phyloP scores from a whole-genome alignment of 2,329 filamentous ascomycete species.

The Fusarium sambucinum region DNA sequence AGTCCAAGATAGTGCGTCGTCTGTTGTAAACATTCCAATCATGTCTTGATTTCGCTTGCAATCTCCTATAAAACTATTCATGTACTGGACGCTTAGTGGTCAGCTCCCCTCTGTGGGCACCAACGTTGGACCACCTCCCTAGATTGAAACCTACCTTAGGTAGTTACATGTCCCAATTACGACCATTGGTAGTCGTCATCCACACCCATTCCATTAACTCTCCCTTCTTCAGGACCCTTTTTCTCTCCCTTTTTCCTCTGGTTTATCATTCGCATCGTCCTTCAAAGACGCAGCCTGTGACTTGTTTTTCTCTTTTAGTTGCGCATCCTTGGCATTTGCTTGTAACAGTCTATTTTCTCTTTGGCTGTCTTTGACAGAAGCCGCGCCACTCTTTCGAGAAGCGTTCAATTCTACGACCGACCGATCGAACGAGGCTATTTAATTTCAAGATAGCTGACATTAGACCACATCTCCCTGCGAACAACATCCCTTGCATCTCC shows the following conservation, averaged over 20 bases:
- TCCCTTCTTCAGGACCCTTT: constrained; percentile 29
- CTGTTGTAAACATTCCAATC: neutral
- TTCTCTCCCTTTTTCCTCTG: constrained; percentile 28
- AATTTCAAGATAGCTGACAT: neutral
- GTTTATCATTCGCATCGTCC: constrained; percentile 26
- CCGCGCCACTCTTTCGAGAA: constrained; percentile 50
- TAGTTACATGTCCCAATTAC: constrained; percentile 17
- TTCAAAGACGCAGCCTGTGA: constrained; percentile 29
- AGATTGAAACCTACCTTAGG: constrained; percentile 35
- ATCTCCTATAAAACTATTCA: neutral
- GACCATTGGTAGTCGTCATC: constrained; percentile 25
- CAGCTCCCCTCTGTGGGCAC: constrained; percentile 8
- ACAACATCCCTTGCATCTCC: constrained; percentile 26
- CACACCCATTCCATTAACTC: constrained; percentile 36
- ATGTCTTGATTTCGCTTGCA: constrained; percentile 12
- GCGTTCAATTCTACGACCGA: constrained; percentile 15
- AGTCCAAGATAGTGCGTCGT: neutral
- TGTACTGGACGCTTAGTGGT: neutral
- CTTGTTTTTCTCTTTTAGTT: constrained; percentile 6
- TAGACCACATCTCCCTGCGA: constrained; percentile 24
- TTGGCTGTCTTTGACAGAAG: constrained; percentile 55
- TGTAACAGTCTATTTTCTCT: constrained; percentile 13
- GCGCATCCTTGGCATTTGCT: constrained; percentile 11
- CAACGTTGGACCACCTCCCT: constrained; percentile 34
- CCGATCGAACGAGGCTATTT: constrained; percentile 12